Conservation (phyloP, 1,284 basidiomycete genomes). For the Flammula alnicola region DNA sequence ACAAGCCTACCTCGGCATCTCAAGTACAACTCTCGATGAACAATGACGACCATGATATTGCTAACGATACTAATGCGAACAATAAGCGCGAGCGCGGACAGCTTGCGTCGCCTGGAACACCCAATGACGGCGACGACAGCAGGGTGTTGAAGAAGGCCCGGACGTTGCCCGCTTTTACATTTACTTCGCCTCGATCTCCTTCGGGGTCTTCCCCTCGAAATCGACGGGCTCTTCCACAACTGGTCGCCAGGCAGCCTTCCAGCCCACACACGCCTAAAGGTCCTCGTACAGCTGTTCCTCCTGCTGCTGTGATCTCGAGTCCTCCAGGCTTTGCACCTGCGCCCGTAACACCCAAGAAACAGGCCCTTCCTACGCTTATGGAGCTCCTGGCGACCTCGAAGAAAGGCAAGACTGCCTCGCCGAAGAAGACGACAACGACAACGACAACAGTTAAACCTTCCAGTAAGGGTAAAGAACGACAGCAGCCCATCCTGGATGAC, state of each 20-base stretch:
- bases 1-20: background rate
- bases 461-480: too few species aligned
- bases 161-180: slow-evolving; percentile 13
- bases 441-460: too few species aligned
- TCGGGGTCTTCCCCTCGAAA: too few species aligned
- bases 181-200: background rate
- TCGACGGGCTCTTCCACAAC: too few species aligned
- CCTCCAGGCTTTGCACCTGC: background rate
- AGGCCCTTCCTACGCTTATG: slow-evolving; percentile 23
- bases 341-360: slow-evolving; percentile 13
- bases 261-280: background rate
- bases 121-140: background rate
- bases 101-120: background rate
- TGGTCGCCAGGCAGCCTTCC: background rate
- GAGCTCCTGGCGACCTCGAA: slow-evolving; percentile 27
- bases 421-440: too few species aligned
- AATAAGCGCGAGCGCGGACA: slow-evolving; percentile 13
- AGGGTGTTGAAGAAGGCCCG: slow-evolving; percentile 22
- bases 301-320: background rate
- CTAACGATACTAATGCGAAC: slow-evolving; percentile 10
- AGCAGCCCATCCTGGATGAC: too few species aligned
- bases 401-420: slow-evolving; percentile 16
- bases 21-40: slow-evolving; percentile 1
- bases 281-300: background rate
- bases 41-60: too few species aligned